These are phyloP conservation scores for Mortierella claussenii DNA, from an alignment of 192 early-diverging fungal genomes.

Conservation along the genomic window DNA sequence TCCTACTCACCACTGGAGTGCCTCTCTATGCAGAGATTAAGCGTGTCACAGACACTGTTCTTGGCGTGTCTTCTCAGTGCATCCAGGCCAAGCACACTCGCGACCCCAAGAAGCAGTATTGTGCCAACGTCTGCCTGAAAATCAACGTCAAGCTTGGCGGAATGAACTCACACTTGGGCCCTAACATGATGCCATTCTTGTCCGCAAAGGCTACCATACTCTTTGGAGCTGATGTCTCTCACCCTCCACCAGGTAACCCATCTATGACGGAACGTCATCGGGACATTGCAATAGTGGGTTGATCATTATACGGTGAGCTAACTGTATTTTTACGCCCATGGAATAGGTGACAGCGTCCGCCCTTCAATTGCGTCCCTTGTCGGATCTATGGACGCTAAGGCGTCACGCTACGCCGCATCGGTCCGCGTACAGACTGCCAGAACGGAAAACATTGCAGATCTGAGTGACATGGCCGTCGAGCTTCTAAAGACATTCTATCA, in stretches of 20 bases:
- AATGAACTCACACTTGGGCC: conserved; percentile 76
- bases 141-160: conserved; percentile 96
- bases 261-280: no score
- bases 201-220: conserved; percentile 80
- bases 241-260: conserved; percentile 76
- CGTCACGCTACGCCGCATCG: conserved; percentile 68
- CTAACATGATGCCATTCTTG: conserved; percentile 74
- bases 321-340: no score
- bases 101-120: conserved; percentile 88
- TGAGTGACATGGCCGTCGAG: conserved; percentile 73
- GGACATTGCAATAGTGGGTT: no score
- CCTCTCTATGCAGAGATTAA: conserved; percentile 90
- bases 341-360: conserved; percentile 51
- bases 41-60: conserved; percentile 87
- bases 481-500: conserved; percentile 74
- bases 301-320: no score
- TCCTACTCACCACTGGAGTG: conserved; percentile 84
- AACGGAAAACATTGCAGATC: conserved; percentile 75
- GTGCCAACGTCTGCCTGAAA: conserved; percentile 95
- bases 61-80: conserved; percentile 94
- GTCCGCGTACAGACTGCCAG: conserved; percentile 72
- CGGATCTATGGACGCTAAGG: conserved; percentile 69
- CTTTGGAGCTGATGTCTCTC: conserved; percentile 92
- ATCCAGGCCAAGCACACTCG: conserved; percentile 86
- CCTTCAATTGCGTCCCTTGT: conserved; percentile 84